Percentiles rank a stretch among this genome's conserved stretches.
These are phyloP conservation scores for Beauveria rudraprayagi DNA, from an alignment of 2,329 filamentous ascomycete species.

Conservation along the genomic window DNA sequence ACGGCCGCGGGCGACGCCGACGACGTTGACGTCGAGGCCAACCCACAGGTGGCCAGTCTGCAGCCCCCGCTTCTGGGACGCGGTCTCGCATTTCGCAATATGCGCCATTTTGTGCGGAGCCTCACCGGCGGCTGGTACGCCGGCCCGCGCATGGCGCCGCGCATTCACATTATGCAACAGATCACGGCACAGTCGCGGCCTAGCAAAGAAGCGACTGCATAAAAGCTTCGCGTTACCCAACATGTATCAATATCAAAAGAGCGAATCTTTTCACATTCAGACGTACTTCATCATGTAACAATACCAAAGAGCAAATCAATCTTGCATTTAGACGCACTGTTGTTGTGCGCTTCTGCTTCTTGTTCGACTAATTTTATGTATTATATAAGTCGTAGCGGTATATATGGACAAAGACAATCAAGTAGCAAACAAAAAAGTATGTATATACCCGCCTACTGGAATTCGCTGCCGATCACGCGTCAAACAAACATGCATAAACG, in stretches of 20 bases:
- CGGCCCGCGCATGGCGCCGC: constrained; percentile 52
- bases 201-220: not conserved
- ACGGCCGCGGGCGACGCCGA: constrained; percentile 14
- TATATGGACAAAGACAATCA: not conserved
- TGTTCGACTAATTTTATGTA: not conserved
- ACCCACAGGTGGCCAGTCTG: constrained; percentile 9
- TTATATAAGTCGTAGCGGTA: not conserved
- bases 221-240: not conserved
- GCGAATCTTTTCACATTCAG: too few relatives aligned
- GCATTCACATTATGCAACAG: constrained; percentile 41
- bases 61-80: constrained; percentile 34
- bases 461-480: not conserved
- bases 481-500: not conserved
- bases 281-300: too few relatives aligned
- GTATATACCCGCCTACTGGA: not conserved
- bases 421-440: not conserved
- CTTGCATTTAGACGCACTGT: too few relatives aligned
- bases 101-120: constrained; percentile 34
- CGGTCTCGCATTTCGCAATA: constrained; percentile 30
- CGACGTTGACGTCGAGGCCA: constrained; percentile 4
- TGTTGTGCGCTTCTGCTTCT: not conserved
- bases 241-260: not conserved
- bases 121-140: constrained; percentile 56
- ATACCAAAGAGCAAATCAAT: too few relatives aligned
- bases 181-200: not conserved